Evolutionary conservation across 805 yeast genomes (phyloP), one percentile per base, ranked within the genome.

Genomic region (Komagataella ulmi): DNA sequence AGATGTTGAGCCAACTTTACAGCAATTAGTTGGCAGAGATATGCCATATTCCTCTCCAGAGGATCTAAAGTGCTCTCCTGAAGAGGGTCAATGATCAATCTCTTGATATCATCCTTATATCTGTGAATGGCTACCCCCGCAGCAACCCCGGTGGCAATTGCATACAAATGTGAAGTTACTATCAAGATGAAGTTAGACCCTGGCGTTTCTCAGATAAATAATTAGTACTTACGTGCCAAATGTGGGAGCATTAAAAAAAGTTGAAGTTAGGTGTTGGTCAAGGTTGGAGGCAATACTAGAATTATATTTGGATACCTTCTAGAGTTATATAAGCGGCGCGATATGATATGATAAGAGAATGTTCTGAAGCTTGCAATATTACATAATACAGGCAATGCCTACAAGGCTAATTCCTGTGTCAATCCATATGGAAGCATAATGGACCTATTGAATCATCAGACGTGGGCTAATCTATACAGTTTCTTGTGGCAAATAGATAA

Each of bases 121-220:
- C 52, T 49, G 30, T 56, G 55, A 7, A 59, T 24, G 7, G 59
- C 56, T 3, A 61, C 49, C 17, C 64, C 57, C n/a, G 62, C 52
- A 2, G 61, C 64, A 6, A 58, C 54, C 2, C 65, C 63, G 1
- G 62, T 62, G 6, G 56, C 55, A 18, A 58, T 52, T 3, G 65
- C 67, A 8, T 59, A 40, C 6, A 55, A 45, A 7, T 62, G 18
- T 14, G 68, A 65, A 7, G 60, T 55, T 51, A 44, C 24, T 14
- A n/a, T 8, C 10, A 10, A 30, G 2, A 14, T 30, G 40, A 30
- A 30, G 40, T 30, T 30, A 30, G 40, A 30, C 40, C 8, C 40
- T 30, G 40, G 14, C 3, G 40, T 5, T 14, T 30, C 40, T 14
- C 14, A 14, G 14, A 10, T 30, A 14, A 30, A 30, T 30, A 30